Conservation (phyloP, 1,139 yeast genomes). For the Sugiyamaella japonica region DNA sequence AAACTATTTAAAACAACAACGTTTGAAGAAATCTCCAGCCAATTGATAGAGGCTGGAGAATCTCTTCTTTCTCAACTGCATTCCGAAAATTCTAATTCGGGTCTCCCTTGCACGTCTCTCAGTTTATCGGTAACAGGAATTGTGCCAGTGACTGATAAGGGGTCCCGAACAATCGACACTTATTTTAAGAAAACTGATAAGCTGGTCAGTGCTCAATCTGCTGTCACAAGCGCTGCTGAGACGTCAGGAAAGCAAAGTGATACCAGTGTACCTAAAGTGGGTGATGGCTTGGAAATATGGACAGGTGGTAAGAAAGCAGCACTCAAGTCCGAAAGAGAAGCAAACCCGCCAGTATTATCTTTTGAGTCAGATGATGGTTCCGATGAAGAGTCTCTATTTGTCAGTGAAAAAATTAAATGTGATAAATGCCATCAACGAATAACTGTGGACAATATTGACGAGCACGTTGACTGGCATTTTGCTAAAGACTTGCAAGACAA, state of each 20-base stretch:
- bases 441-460: conserved; percentile 28
- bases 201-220: conserved; percentile 1
- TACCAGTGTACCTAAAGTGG: background rate
- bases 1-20: conserved; percentile 17
- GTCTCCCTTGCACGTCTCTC: conserved; percentile 21
- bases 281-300: background rate
- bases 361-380: conserved; percentile 19
- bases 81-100: conserved; percentile 20
- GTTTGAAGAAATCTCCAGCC: conserved; percentile 30
- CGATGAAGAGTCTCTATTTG: conserved; percentile 27
- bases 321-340: background rate
- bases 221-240: background rate
- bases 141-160: conserved; percentile 17
- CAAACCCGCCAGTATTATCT: background rate
- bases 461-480: conserved; percentile 46
- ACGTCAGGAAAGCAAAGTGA: background rate
- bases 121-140: conserved; percentile 25
- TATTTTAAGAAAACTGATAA: conserved; percentile 19
- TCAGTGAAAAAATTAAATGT: conserved; percentile 30
- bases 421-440: conserved; percentile 33
- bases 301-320: background rate
- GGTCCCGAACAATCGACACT: conserved; percentile 21
- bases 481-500: conserved; percentile 49
- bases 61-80: conserved; percentile 33
- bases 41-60: conserved; percentile 32